phyloP scores from a whole-genome alignment of 2,329 filamentous ascomycete species.

The Xylariaceae sp. region DNA sequence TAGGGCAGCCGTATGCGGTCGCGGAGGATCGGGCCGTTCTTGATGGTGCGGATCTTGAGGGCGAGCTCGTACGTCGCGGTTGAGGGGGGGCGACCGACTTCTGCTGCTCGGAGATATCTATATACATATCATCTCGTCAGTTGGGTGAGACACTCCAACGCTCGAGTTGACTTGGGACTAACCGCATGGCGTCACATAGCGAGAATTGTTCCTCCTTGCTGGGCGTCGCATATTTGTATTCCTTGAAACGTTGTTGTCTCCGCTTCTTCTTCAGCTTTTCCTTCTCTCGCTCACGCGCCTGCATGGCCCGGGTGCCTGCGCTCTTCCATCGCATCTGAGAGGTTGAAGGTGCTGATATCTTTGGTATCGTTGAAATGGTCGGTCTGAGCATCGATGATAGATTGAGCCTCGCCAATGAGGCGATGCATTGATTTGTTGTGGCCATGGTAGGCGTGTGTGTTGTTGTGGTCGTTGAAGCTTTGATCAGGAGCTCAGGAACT shows the following conservation, averaged over 20 bases:
- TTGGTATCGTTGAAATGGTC: slow-evolving; percentile 52
- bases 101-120: slow-evolving; percentile 89
- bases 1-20: slow-evolving; percentile 89
- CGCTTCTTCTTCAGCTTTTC: slow-evolving; percentile 62
- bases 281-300: slow-evolving; percentile 58
- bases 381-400: slow-evolving; percentile 53
- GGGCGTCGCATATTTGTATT: slow-evolving; percentile 69
- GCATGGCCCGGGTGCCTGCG: slow-evolving; percentile 34
- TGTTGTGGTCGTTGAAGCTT: slow-evolving; percentile 32
- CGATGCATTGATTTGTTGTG: slow-evolving; percentile 59
- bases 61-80: slow-evolving; percentile 87
- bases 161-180: slow-evolving; percentile 36
- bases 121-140: slow-evolving; percentile 26
- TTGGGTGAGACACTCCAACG: neutral
- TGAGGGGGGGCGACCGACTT: slow-evolving; percentile 81
- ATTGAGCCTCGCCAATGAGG: slow-evolving; percentile 59
- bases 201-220: slow-evolving; percentile 75
- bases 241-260: slow-evolving; percentile 68
- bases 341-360: slow-evolving; percentile 56
- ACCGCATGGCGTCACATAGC: slow-evolving; percentile 93
- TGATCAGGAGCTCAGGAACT: slow-evolving; percentile 9
- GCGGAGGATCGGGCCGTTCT: slow-evolving; percentile 85
- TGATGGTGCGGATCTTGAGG: slow-evolving; percentile 80
- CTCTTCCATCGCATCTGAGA: slow-evolving; percentile 54
- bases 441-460: slow-evolving; percentile 50